Conservation (phyloP, 345 rosid genomes). For the Hirschfeldia incana region DNA sequence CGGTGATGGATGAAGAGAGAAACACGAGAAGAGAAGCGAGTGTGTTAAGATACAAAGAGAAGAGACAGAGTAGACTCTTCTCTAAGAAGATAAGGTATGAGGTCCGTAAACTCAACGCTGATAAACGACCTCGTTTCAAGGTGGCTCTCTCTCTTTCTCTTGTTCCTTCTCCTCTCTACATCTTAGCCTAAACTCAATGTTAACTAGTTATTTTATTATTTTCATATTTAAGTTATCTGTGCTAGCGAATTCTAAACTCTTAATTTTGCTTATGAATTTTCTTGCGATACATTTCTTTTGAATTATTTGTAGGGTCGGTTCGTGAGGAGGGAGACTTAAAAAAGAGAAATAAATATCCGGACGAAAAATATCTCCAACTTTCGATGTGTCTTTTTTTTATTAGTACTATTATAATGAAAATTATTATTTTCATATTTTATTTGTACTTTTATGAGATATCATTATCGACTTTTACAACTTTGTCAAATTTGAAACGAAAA, state of each 20-base stretch:
- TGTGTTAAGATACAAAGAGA: slow-evolving; percentile 77
- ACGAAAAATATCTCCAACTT: slow-evolving; percentile 24
- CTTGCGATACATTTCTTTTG: slow-evolving; percentile 7
- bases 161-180: neutral
- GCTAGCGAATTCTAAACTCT: neutral
- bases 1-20: slow-evolving; percentile 65
- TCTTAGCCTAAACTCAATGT: neutral
- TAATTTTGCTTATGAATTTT: slow-evolving; percentile 3
- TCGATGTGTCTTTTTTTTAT: slow-evolving; percentile 1
- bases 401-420: neutral
- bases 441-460: slow-evolving; percentile 22
- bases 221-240: neutral
- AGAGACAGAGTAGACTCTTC: slow-evolving; percentile 64
- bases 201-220: neutral
- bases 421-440: neutral
- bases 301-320: slow-evolving; percentile 62
- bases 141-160: slow-evolving; percentile 25
- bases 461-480: slow-evolving; percentile 22
- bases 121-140: slow-evolving; percentile 78
- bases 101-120: slow-evolving; percentile 78
- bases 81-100: slow-evolving; percentile 82
- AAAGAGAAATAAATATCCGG: slow-evolving; percentile 3
- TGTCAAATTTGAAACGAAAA: slow-evolving; percentile 24
- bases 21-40: slow-evolving; percentile 73
- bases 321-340: slow-evolving; percentile 46